Base-by-base conservation (phyloP, 768 basidiomycete species). In the Lactifluus volemus region DNA sequence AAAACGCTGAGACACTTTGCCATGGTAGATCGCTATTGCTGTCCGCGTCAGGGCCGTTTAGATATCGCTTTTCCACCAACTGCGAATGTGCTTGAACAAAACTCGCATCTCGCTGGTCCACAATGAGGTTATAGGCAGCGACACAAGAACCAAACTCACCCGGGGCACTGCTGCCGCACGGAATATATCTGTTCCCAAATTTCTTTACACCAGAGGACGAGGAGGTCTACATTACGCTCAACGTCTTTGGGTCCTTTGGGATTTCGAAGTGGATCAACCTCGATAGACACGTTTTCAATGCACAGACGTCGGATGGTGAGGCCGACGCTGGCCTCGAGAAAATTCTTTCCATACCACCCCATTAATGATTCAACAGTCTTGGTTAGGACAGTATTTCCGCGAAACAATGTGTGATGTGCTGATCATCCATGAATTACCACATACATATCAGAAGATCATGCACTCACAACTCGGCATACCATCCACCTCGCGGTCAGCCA, bases 1-100 rank as follows among this genome's bases (percentile, higher is more conserved):
- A 84, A 70, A 95, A 94, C 1, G 92, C 92, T 39, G 88, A 90
- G 47, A 95, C 88, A 67, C 87, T 85, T 70, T 92, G 91, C 80
- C 82, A 84, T 38, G 83, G 88, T 36, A 91, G 73, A 36, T 86
- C 78, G 44, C 72, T 73, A 62, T 78, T 79, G 30, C 75, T 75
- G 14, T 78, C 79, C 8, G 78, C 74, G 10, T 72, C 63, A 9
- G 65, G 64, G 21, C 75, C 72, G 47, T 29, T 76, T 71, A 50
- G 76, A 73, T 84, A 87, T 29, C 83, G 81, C 60, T 77, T 76
- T 69, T 91, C 89, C 2, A 92, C 89, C 51, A 91, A 76, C 55
- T 77, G 77, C 90, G 82, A 48, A 92, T 81, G 47, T 83, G 84
- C 66, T 79, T 76, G 63, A 92, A 89, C 29, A 92, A 71, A 57